A percentile compares a stretch with the other conserved stretches of the same genome.
phyloP scores from a whole-genome alignment of 2,329 filamentous ascomycete genomes.

The Talaromyces sp. region DNA sequence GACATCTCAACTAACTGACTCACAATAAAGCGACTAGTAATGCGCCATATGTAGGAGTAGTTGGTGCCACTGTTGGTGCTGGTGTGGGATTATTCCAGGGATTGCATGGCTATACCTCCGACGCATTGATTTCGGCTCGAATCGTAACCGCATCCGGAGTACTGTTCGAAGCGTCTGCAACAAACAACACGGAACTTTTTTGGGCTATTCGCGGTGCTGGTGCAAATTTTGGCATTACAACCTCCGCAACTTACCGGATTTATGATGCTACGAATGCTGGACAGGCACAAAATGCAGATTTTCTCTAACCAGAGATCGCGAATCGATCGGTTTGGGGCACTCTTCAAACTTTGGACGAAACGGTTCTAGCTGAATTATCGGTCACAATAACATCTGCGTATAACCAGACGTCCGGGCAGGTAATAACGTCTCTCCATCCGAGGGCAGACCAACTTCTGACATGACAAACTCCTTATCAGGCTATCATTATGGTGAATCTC shows the following conservation, averaged over 20 bases:
- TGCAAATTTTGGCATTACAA: conserved; percentile 41
- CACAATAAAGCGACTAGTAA: conserved; percentile 14
- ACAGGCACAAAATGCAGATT: conserved; percentile 23
- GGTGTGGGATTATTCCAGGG: conserved; percentile 20
- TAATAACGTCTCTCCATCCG: background rate
- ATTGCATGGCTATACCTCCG: conserved; percentile 19
- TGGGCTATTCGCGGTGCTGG: conserved; percentile 40
- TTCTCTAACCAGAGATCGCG: conserved; percentile 19
- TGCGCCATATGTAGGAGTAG: conserved; percentile 15
- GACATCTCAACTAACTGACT: background rate
- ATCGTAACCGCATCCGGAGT: conserved; percentile 40
- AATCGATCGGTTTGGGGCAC: conserved; percentile 18
- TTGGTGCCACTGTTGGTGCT: conserved; percentile 20
- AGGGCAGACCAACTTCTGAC: background rate
- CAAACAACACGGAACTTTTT: conserved; percentile 34
- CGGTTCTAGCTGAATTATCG: conserved; percentile 7
- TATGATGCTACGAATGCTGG: conserved; percentile 26
- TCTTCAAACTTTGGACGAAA: conserved; percentile 16
- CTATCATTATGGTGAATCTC: conserved; percentile 14
- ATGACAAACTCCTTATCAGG: background rate
- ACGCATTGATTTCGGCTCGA: conserved; percentile 16
- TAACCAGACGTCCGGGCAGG: conserved; percentile 12
- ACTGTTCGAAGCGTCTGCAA: conserved; percentile 32
- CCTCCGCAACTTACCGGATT: conserved; percentile 34
- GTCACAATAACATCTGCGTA: conserved; percentile 9